Evolutionary conservation across 2,329 filamentous ascomycete species (phyloP), one percentile per base, ranked within the genome.

Genomic region (Pseudocercospora macadamiae): DNA sequence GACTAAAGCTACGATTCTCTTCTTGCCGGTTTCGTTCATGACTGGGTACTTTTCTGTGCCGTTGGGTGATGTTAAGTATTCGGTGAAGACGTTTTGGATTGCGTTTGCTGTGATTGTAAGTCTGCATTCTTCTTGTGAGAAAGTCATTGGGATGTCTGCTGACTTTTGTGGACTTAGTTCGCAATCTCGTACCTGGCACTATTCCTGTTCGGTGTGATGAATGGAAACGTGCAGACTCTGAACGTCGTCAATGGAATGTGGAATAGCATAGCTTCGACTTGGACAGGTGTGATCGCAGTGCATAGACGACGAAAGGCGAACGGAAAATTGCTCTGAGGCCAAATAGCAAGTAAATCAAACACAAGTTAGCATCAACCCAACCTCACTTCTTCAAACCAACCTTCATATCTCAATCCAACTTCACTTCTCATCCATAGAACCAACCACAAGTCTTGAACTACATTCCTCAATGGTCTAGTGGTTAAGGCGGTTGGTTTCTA

Each of bases 1-100:
- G 9, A 88, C 88, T 47, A 91, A 92, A 71, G 84, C 89, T 4
- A 89, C 86, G 10, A 89, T 91, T 37, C 78, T 91, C 52, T 92
- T 92, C 75, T 79, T 91, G 55, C 89, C 89, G 0, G 87, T 91
- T 8, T 30, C 25, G 25, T 49, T 49, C 49, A 86, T 91, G 84
- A 90, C 88, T 3, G 85, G 80, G 28, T 92, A 91, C 73, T 92
- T 91, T 71, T 87, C 85, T 4, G 82, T 87, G 1, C 82, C 89
- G 70, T 83, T 91, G 51, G 74, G 77, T 6, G 81, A 83, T 3
- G 75, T 86, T 8, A 79, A 83, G 49, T 91, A 89, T 73, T 84
- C 83, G 0, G 75, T 81, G 12, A 80, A 73, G 56, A 82, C 85
- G 42, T 92, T 89, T 71, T 91, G 89, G 89, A 77, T 83, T 51